These are phyloP conservation scores for Larix kaempferi DNA, from an alignment of 75 land plant species.

Conservation along the genomic window DNA sequence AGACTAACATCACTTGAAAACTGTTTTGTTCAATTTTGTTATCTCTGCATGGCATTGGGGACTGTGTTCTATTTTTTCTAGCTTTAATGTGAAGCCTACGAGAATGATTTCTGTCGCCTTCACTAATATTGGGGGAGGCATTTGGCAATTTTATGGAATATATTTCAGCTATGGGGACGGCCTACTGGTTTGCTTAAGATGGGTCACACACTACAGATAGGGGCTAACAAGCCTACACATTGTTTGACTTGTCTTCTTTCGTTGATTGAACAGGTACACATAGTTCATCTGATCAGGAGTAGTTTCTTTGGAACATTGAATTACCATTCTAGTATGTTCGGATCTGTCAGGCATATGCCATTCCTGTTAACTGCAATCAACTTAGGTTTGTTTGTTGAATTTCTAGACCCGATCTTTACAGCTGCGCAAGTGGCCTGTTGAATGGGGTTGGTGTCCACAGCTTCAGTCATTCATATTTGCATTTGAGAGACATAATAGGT, in stretches of 20 bases:
- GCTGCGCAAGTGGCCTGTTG: constrained; percentile 75
- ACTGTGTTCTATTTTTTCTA: neutral
- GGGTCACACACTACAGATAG: constrained; percentile 21
- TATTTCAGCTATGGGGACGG: constrained; percentile 59
- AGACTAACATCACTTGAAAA: neutral
- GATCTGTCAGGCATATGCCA: neutral
- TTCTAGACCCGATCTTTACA: constrained; percentile 62
- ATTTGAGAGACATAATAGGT: constrained; percentile 89
- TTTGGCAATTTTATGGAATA: neutral
- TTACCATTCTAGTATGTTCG: neutral
- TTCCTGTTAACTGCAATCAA: neutral
- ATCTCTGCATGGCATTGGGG: neutral
- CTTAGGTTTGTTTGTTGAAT: constrained; percentile 1
- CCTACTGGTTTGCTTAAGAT: constrained; percentile 47
- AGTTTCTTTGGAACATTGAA: neutral
- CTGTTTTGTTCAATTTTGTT: neutral
- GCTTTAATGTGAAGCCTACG: neutral
- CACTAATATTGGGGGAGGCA: neutral
- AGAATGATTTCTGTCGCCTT: neutral
- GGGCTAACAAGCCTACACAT: constrained; percentile 50
- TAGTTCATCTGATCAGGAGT: neutral
- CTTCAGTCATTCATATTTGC: constrained; percentile 84
- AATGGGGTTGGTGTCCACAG: constrained; percentile 96
- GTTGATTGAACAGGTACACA: constrained; percentile 82
- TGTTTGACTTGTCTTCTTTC: constrained; percentile 84